Base-by-base conservation (phyloP, 1,284 basidiomycete species). In the Calocybe gambosa region DNA sequence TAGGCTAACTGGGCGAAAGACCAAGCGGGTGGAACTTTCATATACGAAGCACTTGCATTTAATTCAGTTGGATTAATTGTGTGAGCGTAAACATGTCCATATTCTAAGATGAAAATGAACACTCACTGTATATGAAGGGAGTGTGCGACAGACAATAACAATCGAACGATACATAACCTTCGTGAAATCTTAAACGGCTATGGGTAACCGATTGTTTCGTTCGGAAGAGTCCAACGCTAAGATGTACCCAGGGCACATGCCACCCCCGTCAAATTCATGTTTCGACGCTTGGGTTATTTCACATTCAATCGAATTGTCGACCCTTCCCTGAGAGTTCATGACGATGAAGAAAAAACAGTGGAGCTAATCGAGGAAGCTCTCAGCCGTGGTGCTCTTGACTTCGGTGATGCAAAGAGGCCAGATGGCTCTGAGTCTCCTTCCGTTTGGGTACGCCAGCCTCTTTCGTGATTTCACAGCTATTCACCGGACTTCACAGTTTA, bases 181-280 rank as follows among this genome's bases (percentile, higher is more conserved):
- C 78, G 78, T 39, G 78, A 82, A 49, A 70, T 82, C 18, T 62
- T 91, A 42, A 73, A 69, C 25, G 64, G 67, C 29, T 71, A 84
- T 56, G 72, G 75, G 89, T 89, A 52, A 19, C 20, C n/a, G 35
- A 42, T 40, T 41, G 10, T 29, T 44, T 18, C 29, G 29, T 46
- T 16, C 44, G 31, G 18, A 7, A 12, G n/a, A 4, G n/a, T 15
- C 7, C 7, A 23, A 7, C 21, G 21, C 21, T 23, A 23, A 23
- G 4, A 3, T 7, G 7, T 15, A n/a, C 19, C n/a, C 51, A 89
- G 87, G 20, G 82, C 79, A 26, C 85, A 81, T 19, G 67, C 85
- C 41, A 74, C 89, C 1, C 78, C 86, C 1, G 86, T 90, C 12
- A 75, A 76, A 40, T 93, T 83, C 63, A 77, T 91, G 71, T 93